phyloP scores from a whole-genome alignment of 495 filamentous ascomycete genomes.

The Aspergillus haitiensis region DNA sequence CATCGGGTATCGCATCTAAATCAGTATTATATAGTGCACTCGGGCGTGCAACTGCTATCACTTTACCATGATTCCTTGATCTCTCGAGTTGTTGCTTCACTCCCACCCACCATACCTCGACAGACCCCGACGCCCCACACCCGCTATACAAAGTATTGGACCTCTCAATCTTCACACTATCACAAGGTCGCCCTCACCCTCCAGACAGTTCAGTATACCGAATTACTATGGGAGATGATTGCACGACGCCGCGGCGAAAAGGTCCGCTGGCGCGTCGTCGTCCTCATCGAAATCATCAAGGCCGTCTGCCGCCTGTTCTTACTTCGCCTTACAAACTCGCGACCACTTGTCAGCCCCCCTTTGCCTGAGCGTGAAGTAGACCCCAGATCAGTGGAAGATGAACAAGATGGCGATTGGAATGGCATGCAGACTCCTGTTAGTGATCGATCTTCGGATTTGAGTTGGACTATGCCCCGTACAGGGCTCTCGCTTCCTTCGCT shows the following conservation, averaged over 20 bases:
- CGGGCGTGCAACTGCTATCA: conserved; percentile 82
- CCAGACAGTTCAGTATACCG: conserved; percentile 89
- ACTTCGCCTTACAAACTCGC: conserved; percentile 76
- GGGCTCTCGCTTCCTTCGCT: conserved; percentile 78
- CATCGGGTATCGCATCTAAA: conserved; percentile 10
- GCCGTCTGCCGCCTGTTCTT: conserved; percentile 82
- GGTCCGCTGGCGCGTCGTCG: conserved; percentile 84
- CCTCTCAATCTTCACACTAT: conserved; percentile 70
- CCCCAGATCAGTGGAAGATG: conserved; percentile 61
- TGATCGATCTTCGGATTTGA: conserved; percentile 47
- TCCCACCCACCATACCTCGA: conserved; percentile 44
- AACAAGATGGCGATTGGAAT: conserved; percentile 49
- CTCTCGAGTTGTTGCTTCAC: conserved; percentile 56
- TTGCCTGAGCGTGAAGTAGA: conserved; percentile 82
- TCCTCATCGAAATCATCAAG: conserved; percentile 82
- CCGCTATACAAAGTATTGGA: conserved; percentile 91
- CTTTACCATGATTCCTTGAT: conserved; percentile 94
- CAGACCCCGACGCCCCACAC: conserved; percentile 70
- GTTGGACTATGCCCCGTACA: conserved; percentile 95
- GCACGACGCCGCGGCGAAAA: conserved; percentile 84
- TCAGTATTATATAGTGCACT: conserved; percentile 59
- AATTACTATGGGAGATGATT: conserved; percentile 81
- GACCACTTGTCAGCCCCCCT: conserved; percentile 80
- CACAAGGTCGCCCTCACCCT: conserved; percentile 73
- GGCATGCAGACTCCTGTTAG: conserved; percentile 49